Base-by-base conservation (phyloP, 2,329 filamentous ascomycete genomes). In the Pseudogymnoascus destructans region DNA sequence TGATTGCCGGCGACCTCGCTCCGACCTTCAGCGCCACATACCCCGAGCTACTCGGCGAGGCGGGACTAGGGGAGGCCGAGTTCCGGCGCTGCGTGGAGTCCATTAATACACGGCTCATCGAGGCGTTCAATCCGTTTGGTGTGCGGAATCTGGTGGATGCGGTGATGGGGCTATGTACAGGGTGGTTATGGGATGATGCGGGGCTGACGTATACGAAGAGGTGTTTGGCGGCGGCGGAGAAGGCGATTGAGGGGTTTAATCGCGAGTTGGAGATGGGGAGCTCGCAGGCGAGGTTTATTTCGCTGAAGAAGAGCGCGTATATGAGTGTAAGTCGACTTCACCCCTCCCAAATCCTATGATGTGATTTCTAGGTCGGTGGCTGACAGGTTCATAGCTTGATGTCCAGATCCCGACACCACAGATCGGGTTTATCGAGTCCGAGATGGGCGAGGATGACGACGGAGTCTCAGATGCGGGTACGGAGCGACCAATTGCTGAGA, bases 11-110 rank as follows among this genome's bases (percentile, higher is more conserved):
- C 33, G 93, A 98, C 70, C 75, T 95, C 25, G 92, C 91, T 1
- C 93, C 93, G 0, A 89, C 91, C 0, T 97, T 95, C 69, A 93
- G 89, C 13, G 96, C 97, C 66, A 77, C 96, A 2, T 98, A 98
- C 67, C 93, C 93, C 0, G 93, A 98, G 69, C 95, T 98, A 59
- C 76, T 98, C 6, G 91, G 96, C 64, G 89, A 90, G 0, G 82
- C 81, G 0, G 82, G 91, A 30, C 74, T 98, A 42, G 79, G 82
- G 0, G 93, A 98, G 70, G 84, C 85, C 60, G 89, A 95, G 65
- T 98, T 98, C 68, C 82, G 93, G 3, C 77, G 78, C 9, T 74
- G 97, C 27, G 82, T 98, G 58, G 83, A 90, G 60, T 87, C 84
- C 66, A 78, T 97, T 58, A 98, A 98, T 67, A 73, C 79, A 10